Conservation (phyloP, 306 rosid species). For the Nissolia schottii region DNA sequence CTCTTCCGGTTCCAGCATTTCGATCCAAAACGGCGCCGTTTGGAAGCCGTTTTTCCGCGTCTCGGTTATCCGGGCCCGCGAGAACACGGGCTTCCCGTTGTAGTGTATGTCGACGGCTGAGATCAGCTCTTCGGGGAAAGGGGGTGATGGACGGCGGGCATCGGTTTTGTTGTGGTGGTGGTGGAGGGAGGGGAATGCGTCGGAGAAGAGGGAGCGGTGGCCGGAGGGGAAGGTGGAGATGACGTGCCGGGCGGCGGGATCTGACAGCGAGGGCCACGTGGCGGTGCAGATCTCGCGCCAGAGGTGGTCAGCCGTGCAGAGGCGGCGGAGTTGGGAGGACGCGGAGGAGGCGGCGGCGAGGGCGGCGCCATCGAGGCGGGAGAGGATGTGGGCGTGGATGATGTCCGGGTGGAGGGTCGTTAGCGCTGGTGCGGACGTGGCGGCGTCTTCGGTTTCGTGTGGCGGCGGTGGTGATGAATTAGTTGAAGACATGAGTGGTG, state of each 20-base stretch:
- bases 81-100: conserved; percentile 42
- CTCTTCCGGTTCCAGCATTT: conserved; percentile 53
- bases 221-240: conserved; percentile 53
- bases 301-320: conserved; percentile 49
- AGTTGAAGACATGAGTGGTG: not conserved
- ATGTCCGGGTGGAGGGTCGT: conserved; percentile 55
- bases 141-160: not conserved
- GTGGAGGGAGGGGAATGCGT: conserved; percentile 60
- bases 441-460: not conserved
- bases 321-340: conserved; percentile 48
- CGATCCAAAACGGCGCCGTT: conserved; percentile 48
- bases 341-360: conserved; percentile 47
- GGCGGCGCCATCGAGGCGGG: conserved; percentile 65
- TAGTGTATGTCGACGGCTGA: conserved; percentile 71
- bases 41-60: conserved; percentile 46
- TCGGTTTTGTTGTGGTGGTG: not conserved
- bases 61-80: conserved; percentile 42
- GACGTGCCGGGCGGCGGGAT: conserved; percentile 23
- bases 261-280: conserved; percentile 61
- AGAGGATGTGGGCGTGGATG: conserved; percentile 61
- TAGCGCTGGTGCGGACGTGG: conserved; percentile 12
- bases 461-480: not conserved
- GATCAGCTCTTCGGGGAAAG: conserved; percentile 30
- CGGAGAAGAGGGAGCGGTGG: conserved; percentile 71
- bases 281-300: conserved; percentile 55